phyloP scores from a whole-genome alignment of 345 rosid species.

The Gynandropsis gynandra region DNA sequence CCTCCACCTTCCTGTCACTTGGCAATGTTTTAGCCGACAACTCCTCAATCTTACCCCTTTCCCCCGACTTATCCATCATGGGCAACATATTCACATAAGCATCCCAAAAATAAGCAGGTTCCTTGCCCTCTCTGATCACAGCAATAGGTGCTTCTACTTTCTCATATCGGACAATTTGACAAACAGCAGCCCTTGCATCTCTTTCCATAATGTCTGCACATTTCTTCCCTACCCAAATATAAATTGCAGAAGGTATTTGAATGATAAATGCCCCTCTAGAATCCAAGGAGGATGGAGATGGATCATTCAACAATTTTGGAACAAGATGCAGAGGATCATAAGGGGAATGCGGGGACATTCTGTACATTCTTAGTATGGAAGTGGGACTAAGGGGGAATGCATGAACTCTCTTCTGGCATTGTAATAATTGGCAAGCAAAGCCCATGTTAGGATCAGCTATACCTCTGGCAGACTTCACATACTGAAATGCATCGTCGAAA shows the following conservation, averaged over 20 bases:
- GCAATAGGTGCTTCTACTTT: slow-evolving; percentile 64
- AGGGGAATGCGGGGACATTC: slow-evolving; percentile 91
- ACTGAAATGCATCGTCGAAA: slow-evolving; percentile 96
- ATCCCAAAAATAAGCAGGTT: slow-evolving; percentile 80
- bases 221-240: slow-evolving; percentile 84
- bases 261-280: slow-evolving; percentile 96
- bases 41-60: slow-evolving; percentile 27
- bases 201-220: slow-evolving; percentile 89
- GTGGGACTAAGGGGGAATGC: slow-evolving; percentile 97
- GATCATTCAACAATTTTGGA: slow-evolving; percentile 86
- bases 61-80: slow-evolving; percentile 52
- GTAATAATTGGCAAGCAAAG: slow-evolving; percentile 94
- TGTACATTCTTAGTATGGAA: slow-evolving; percentile 84
- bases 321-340: slow-evolving; percentile 99
- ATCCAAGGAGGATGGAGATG: slow-evolving; percentile 70
- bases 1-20: slow-evolving; percentile 65
- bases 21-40: slow-evolving; percentile 35
- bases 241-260: slow-evolving; percentile 77
- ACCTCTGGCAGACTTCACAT: slow-evolving; percentile 92
- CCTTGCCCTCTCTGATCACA: slow-evolving; percentile 81
- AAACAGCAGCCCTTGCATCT: slow-evolving; percentile 92
- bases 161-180: slow-evolving; percentile 95
- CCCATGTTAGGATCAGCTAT: slow-evolving; percentile 99
- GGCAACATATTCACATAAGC: slow-evolving; percentile 72
- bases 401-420: slow-evolving; percentile 97